phyloP scores from a whole-genome alignment of 305 asterid genomes.

The Solanum hybrid region DNA sequence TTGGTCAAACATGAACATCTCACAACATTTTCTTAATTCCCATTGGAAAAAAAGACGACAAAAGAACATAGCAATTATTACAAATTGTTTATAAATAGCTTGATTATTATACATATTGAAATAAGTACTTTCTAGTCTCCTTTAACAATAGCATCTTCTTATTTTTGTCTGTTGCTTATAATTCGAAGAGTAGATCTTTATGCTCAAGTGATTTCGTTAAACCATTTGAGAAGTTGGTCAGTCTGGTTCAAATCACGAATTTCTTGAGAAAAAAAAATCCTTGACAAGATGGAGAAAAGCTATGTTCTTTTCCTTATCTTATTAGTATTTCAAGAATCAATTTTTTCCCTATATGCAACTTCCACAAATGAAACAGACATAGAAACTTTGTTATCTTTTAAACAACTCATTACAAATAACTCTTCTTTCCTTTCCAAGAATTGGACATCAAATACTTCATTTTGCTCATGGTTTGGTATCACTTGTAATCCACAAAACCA shows the following conservation, averaged over 20 bases:
- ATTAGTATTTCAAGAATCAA: background rate
- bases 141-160: background rate
- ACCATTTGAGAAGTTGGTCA: background rate
- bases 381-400: background rate
- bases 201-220: fast-evolving
- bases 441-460: background rate
- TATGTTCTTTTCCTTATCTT: background rate
- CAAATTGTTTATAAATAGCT: background rate
- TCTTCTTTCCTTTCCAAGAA: background rate
- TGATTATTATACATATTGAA: background rate
- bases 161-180: background rate
- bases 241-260: background rate
- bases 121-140: background rate
- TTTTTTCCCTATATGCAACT: background rate
- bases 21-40: background rate
- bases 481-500: slow-evolving; percentile 4
- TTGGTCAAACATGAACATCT: background rate
- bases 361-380: background rate
- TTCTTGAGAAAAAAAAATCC: background rate
- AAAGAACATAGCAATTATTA: background rate
- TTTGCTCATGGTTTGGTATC: slow-evolving; percentile 10
- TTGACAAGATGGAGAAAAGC: background rate
- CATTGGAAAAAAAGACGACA: background rate
- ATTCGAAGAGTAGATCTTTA: background rate
- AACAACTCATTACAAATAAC: background rate